Evolutionary conservation across 257 asterid genomes (phyloP), one percentile per base, ranked within the genome.

Genomic region (Gynochthodes officinalis): DNA sequence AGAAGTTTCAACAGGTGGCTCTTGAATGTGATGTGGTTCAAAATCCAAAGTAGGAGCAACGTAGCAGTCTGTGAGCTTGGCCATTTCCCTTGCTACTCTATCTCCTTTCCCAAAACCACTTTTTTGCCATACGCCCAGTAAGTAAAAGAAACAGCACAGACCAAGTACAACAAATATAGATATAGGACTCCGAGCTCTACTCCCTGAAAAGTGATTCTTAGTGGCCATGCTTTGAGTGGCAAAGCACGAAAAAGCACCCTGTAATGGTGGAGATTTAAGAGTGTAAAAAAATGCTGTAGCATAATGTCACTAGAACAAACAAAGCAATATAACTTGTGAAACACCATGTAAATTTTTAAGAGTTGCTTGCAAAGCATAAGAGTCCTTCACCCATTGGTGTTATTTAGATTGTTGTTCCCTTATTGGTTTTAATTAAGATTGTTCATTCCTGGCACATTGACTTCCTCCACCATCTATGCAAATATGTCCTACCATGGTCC

Each of bases 51-150:
- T 71, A 48, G 92, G 87, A 49, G 81, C 69, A 37, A 84, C 53
- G 44, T 62, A 82, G 89, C 98, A 93, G 82, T 86, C 84, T 25
- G 86, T 86, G 70, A 84, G 87, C 69, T 78, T 81, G 55, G 86
- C 86, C 73, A 89, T 85, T 73, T 84, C 89, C 71, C 85, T 76
- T 0, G 96, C 90, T 62, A 74, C 80, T 19, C 83, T 78, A 76
- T 90, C 96, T 59, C 95, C 97, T 75, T 90, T 93, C 4, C 98
- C 98, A 30, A 82, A 93, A 23, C 97, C 97, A 77, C 98, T 90
- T 80, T 79, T 90, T 70, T 86, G 97, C 97, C 98, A 93, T 54
- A 81, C 82, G 44, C 98, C 97, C 77, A 93, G 73, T 50, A 90
- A 77, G 83, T 92, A 92, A 73, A 82, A 92, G 82, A 90, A 75